A percentile compares a stretch with the other conserved stretches of the same genome.
These are phyloP conservation scores for Botryosphaeria dothidea DNA, from an alignment of 2,329 filamentous ascomycete species.

Conservation along the genomic window DNA sequence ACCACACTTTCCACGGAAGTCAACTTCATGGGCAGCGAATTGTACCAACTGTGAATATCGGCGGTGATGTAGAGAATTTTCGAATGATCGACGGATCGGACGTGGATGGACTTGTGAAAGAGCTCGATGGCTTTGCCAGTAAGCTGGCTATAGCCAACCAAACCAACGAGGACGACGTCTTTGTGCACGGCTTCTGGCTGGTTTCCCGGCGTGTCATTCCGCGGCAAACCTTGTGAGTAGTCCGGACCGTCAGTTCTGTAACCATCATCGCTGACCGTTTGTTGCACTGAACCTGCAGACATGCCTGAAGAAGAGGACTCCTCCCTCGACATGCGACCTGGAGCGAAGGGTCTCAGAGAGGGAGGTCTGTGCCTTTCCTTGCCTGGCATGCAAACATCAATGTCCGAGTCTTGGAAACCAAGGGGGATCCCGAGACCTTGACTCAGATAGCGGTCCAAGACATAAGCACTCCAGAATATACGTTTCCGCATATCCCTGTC, in stretches of 20 bases:
- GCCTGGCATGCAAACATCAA: conserved; percentile 59
- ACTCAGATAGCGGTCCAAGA: conserved; percentile 56
- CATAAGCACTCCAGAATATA: conserved; percentile 60
- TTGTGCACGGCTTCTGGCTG: background rate
- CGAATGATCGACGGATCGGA: conserved; percentile 17
- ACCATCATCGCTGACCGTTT: background rate
- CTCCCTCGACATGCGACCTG: background rate
- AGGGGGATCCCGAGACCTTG: conserved; percentile 59
- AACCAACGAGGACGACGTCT: conserved; percentile 7
- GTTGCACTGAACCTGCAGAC: background rate
- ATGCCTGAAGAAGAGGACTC: background rate
- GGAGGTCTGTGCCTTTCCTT: conserved; percentile 46
- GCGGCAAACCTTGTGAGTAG: background rate
- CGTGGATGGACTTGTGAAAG: conserved; percentile 20
- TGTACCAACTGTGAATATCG: conserved; percentile 18
- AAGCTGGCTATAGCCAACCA: conserved; percentile 19
- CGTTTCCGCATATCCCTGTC: conserved; percentile 53
- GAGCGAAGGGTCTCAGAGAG: conserved; percentile 20
- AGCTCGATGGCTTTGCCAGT: conserved; percentile 17
- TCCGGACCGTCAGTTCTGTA: background rate
- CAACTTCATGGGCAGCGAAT: conserved; percentile 11
- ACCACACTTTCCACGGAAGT: background rate
- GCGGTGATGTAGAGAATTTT: conserved; percentile 18
- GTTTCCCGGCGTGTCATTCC: background rate
- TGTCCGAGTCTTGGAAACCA: conserved; percentile 57